These are phyloP conservation scores for Lactifluus hygrophoroides DNA, from an alignment of 768 basidiomycete species.

Conservation along the genomic window DNA sequence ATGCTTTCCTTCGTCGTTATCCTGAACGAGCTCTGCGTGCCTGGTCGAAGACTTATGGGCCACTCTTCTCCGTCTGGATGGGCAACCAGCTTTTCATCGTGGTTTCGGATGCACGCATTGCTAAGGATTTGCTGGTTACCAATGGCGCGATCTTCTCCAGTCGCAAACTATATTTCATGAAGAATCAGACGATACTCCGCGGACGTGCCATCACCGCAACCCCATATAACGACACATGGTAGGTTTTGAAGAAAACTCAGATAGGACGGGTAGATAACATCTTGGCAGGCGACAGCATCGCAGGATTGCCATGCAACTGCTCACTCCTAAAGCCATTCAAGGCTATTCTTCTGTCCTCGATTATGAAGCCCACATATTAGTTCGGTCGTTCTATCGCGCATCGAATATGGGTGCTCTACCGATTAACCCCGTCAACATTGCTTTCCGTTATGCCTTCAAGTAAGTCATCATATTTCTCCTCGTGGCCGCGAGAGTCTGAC, in stretches of 20 bases:
- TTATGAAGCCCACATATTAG: slow-evolving; percentile 33
- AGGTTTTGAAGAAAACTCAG: neutral
- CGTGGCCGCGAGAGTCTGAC: neutral
- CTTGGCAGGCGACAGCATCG: slow-evolving; percentile 35
- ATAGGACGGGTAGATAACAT: neutral
- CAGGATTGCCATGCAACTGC: slow-evolving; percentile 30
- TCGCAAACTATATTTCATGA: slow-evolving; percentile 39
- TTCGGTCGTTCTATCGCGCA: slow-evolving; percentile 31
- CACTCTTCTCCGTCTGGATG: slow-evolving; percentile 38
- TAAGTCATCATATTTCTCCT: neutral
- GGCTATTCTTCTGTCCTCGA: slow-evolving; percentile 32
- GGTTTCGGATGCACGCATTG: slow-evolving; percentile 37
- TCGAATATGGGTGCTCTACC: slow-evolving; percentile 28
- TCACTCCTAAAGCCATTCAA: slow-evolving; percentile 31
- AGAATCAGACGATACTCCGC: slow-evolving; percentile 36
- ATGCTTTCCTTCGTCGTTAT: slow-evolving; percentile 34
- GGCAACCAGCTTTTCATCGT: slow-evolving; percentile 42
- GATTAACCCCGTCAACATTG: slow-evolving; percentile 33
- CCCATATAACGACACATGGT: slow-evolving; percentile 38
- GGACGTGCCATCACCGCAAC: slow-evolving; percentile 39
- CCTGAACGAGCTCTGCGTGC: slow-evolving; percentile 36
- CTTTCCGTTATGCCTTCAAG: slow-evolving; percentile 31
- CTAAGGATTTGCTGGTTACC: slow-evolving; percentile 37
- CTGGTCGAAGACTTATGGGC: slow-evolving; percentile 38
- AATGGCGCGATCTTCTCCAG: slow-evolving; percentile 40